Conservation (phyloP, 2,329 filamentous ascomycete genomes). For the Exserohilum turcica region DNA sequence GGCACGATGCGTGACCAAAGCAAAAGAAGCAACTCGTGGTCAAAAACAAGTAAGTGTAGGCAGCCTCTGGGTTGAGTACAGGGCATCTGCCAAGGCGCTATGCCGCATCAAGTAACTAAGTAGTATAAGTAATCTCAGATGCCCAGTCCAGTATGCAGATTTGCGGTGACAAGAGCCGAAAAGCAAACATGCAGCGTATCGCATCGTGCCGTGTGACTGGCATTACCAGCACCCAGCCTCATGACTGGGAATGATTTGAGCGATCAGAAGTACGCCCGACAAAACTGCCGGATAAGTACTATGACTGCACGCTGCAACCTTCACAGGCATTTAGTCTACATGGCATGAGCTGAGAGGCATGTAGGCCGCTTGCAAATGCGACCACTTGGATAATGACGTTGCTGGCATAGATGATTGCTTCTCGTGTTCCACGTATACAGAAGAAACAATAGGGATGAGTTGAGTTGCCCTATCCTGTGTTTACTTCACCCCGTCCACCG, state of each 20-base stretch:
- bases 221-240: neutral
- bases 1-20: too few relatives aligned
- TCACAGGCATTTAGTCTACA: neutral
- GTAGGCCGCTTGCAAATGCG: neutral
- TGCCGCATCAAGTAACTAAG: neutral
- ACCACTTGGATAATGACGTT: neutral
- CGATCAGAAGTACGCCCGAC: neutral
- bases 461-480: too few relatives aligned
- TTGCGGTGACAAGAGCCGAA: neutral
- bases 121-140: neutral
- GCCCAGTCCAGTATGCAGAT: neutral
- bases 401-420: too few relatives aligned
- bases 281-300: neutral
- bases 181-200: neutral
- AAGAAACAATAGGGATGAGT: too few relatives aligned
- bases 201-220: neutral
- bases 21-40: too few relatives aligned
- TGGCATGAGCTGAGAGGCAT: neutral
- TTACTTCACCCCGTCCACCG: neutral
- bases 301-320: neutral
- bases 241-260: neutral
- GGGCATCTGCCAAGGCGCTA: too few relatives aligned
- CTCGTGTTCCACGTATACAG: too few relatives aligned
- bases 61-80: too few relatives aligned
- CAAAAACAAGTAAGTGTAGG: too few relatives aligned